These are phyloP conservation scores for Parmales sp. DNA, from an alignment of 108 stramenopile species.

Conservation along the genomic window DNA sequence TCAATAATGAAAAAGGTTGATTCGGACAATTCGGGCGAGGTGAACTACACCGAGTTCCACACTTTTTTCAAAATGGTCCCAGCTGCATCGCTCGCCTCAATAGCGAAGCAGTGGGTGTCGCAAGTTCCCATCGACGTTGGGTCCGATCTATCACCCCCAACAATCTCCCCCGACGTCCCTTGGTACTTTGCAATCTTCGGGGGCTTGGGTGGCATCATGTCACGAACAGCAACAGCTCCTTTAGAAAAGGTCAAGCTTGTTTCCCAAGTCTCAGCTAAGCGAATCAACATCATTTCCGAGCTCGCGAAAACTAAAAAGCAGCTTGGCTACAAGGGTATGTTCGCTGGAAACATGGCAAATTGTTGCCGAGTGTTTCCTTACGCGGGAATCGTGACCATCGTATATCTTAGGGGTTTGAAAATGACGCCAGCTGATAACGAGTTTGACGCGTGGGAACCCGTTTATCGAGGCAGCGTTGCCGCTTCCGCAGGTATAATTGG, in stretches of 20 bases:
- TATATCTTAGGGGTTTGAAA: background rate
- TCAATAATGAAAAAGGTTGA: background rate
- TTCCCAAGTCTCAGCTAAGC: background rate
- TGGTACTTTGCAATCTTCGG: background rate
- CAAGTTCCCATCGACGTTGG: background rate
- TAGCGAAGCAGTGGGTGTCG: slow-evolving; percentile 8
- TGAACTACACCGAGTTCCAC: background rate
- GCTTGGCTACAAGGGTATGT: background rate
- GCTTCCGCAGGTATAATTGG: slow-evolving; percentile 12
- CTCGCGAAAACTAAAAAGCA: background rate
- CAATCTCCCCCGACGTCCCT: background rate
- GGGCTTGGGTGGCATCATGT: slow-evolving; percentile 8
- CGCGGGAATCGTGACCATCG: slow-evolving; percentile 1
- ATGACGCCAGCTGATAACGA: slow-evolving; percentile 19
- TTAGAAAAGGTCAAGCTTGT: slow-evolving; percentile 11
- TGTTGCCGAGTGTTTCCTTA: slow-evolving; percentile 11
- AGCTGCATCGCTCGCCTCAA: background rate
- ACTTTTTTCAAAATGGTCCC: slow-evolving; percentile 12
- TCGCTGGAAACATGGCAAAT: slow-evolving; percentile 13
- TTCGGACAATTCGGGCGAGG: background rate
- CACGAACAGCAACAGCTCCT: slow-evolving; percentile 8
- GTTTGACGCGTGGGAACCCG: slow-evolving; percentile 12
- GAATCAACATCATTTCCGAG: background rate
- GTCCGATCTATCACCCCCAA: slow-evolving; percentile 8
- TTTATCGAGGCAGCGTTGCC: slow-evolving; percentile 2